These are phyloP conservation scores for Pleurotus sapidus DNA, from an alignment of 768 basidiomycete species.

Conservation along the genomic window DNA sequence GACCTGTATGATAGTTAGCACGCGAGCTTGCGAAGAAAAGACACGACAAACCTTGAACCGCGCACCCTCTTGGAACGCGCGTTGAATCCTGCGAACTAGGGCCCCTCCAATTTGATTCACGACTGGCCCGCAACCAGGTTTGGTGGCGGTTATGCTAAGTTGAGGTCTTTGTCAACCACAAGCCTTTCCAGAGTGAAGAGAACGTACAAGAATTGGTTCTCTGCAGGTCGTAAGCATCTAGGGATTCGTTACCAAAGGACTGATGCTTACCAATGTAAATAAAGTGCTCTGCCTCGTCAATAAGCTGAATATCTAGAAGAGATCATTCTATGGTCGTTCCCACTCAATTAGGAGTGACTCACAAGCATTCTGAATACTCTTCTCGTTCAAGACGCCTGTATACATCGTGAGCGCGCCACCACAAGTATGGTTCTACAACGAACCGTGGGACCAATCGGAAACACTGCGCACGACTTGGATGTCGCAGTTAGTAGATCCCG, in stretches of 20 bases:
- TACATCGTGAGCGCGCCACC: not conserved
- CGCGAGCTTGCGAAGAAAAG: not conserved
- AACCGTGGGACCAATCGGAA: constrained; percentile 90
- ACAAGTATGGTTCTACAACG: not conserved
- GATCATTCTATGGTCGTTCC: too few species aligned
- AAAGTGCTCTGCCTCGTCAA: constrained; percentile 80
- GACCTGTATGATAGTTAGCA: constrained; percentile 44
- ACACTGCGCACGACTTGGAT: constrained; percentile 87
- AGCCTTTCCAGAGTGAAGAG: not conserved
- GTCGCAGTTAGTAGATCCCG: constrained; percentile 48
- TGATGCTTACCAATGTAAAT: constrained; percentile 83
- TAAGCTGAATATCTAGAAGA: constrained; percentile 66
- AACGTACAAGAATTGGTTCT: constrained; percentile 88
- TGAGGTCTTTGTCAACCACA: not conserved
- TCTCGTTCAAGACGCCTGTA: constrained; percentile 68
- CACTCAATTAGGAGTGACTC: constrained; percentile 24
- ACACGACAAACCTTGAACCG: constrained; percentile 67
- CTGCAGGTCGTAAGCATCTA: constrained; percentile 18
- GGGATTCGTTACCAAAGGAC: not conserved
- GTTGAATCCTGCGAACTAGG: constrained; percentile 79
- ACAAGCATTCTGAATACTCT: constrained; percentile 94
- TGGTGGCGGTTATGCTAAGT: constrained; percentile 78
- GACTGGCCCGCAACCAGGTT: constrained; percentile 53
- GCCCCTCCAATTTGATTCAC: constrained; percentile 84
- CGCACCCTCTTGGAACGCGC: constrained; percentile 63